phyloP scores from a whole-genome alignment of 179 eudicot species.

The Patellifolia procumbens region DNA sequence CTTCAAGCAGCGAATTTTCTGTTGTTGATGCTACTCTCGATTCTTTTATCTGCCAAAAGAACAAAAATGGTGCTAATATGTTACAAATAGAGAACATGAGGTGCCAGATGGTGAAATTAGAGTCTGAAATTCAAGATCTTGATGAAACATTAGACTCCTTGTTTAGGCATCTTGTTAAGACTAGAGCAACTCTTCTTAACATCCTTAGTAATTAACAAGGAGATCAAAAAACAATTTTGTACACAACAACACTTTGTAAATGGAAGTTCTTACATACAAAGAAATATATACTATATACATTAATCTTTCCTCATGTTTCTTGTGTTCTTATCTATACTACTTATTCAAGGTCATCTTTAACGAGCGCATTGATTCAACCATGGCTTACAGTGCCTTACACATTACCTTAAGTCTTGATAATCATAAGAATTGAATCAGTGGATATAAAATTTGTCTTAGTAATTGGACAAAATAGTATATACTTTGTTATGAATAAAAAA shows the following conservation, averaged over 20 bases:
- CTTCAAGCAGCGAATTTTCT: slow-evolving; percentile 26
- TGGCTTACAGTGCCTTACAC: neutral
- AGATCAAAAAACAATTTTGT: neutral
- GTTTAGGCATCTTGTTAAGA: slow-evolving; percentile 6
- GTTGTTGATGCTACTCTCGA: slow-evolving; percentile 25
- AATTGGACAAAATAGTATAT: too few relatives aligned
- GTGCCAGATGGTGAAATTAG: slow-evolving; percentile 22
- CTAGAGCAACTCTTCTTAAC: slow-evolving; percentile 17
- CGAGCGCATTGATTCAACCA: too few relatives aligned
- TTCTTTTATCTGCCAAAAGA: slow-evolving; percentile 17
- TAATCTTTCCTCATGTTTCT: neutral
- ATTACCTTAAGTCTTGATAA: too few relatives aligned
- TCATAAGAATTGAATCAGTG: too few relatives aligned
- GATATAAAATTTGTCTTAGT: too few relatives aligned
- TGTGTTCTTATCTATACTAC: neutral
- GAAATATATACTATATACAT: neutral
- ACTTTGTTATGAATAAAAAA: too few relatives aligned
- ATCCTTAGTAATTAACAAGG: slow-evolving; percentile 29
- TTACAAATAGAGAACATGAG: slow-evolving; percentile 7
- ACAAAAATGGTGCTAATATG: neutral
- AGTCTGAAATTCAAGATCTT: slow-evolving; percentile 25
- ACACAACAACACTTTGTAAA: neutral
- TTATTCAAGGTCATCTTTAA: too few relatives aligned
- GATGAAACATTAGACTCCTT: slow-evolving; percentile 18
- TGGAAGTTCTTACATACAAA: neutral